Base-by-base conservation (phyloP, 2,329 filamentous ascomycete species). In the Akanthomyces uredinophilus region DNA sequence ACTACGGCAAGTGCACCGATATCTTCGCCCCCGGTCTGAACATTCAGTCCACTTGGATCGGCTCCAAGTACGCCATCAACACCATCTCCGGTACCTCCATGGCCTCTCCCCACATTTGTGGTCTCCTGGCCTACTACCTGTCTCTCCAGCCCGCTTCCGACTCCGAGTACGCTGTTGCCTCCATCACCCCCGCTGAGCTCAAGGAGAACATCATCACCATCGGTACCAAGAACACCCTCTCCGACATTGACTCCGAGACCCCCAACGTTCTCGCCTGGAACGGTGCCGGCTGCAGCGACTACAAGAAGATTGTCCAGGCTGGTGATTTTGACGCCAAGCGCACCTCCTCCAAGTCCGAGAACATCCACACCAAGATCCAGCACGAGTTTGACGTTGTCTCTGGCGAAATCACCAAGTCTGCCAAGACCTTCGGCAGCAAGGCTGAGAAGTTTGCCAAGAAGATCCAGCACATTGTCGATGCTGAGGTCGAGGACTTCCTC, bases 11-110 rank as follows among this genome's bases (percentile, higher is more conserved):
- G 85, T 99, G 95, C 86, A 96, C 94, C 76, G 95, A 99, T 79
- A 96, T 99, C 84, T 99, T 99, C 73, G 95, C 93, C 66, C 95
- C 95, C 65, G 95, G 95, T 73, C 85, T 97, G 72, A 96, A 92
- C 88, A 96, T 99, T 72, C 86, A 91, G 71, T 99, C 95, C 68
- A 98, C 95, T 76, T 99, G 95, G 95, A 96, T 96, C 71, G 95
- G 96, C 75, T 94, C 89, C 86, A 90, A 95, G 79, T 88, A 94
- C 72, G 94, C 95, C 72, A 87, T 92, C 82, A 99, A 99, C 88
- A 97, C 92, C 80, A 99, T 99, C 82, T 98, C 94, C 47, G 95
- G 95, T 77, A 99, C 95, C 68, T 99, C 95, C 61, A 99, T 99
- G 95, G 95, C 95, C 66, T 98, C 95, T 66, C 95, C 95, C 70